A percentile compares a stretch with the other conserved stretches of the same genome.
phyloP scores from a whole-genome alignment of 208 protist species.

The Leishmania guyanensis region DNA sequence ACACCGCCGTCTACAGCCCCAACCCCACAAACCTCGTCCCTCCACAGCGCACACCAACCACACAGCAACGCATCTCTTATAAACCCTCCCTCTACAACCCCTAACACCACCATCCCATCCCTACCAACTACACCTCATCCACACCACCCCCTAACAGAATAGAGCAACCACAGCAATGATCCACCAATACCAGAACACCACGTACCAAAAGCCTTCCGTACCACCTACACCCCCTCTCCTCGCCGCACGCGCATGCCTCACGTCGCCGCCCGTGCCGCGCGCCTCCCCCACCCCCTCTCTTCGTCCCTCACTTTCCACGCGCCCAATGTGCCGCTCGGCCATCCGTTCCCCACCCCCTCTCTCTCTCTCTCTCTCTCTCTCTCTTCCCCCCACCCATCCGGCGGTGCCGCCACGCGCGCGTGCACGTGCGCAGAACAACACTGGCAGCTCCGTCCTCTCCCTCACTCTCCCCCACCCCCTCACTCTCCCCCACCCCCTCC shows the following conservation, averaged over 20 bases:
- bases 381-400: not conserved
- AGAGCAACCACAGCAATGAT: too few relatives aligned
- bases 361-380: not conserved
- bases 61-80: not conserved
- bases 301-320: too few relatives aligned
- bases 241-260: too few relatives aligned
- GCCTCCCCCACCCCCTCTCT: not conserved
- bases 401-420: not conserved
- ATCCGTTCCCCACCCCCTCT: not conserved
- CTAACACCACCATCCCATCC: not conserved
- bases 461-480: not conserved
- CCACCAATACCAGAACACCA: too few relatives aligned
- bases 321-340: not conserved
- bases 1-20: not conserved
- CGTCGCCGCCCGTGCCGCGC: not conserved
- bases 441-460: not conserved
- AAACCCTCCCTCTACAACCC: not conserved
- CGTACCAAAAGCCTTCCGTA: too few relatives aligned
- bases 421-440: constrained; percentile 4
- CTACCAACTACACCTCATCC: not conserved
- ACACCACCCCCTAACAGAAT: too few relatives aligned
- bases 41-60: not conserved
- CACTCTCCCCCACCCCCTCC: not conserved
- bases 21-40: not conserved
- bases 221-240: too few relatives aligned